phyloP scores from a whole-genome alignment of 1,284 basidiomycete species.

The Tylopilus orsonianus region DNA sequence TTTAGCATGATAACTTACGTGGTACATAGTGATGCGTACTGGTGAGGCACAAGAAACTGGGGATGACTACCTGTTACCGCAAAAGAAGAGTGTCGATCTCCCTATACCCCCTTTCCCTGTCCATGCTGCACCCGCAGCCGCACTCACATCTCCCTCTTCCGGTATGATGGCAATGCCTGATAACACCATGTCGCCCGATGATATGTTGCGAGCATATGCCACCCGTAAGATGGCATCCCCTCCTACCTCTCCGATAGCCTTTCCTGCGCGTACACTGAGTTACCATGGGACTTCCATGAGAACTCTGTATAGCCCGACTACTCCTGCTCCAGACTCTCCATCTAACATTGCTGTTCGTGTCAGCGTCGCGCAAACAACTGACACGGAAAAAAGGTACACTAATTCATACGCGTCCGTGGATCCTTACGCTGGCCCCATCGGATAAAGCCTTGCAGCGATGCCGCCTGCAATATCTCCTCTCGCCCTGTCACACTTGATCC shows the following conservation, averaged over 20 bases:
- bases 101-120: conserved; percentile 36
- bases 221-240: conserved; percentile 46
- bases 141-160: conserved; percentile 39
- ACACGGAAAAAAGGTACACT: conserved; percentile 29
- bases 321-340: conserved; percentile 13
- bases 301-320: conserved; percentile 29
- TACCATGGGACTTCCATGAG: conserved; percentile 32
- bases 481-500: neutral
- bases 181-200: conserved; percentile 63
- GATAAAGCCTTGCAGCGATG: too few relatives aligned
- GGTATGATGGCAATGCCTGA: conserved; percentile 49
- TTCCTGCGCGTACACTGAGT: conserved; percentile 28
- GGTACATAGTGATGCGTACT: conserved; percentile 61
- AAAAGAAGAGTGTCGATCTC: conserved; percentile 26
- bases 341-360: conserved; percentile 1
- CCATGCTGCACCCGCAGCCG: conserved; percentile 33
- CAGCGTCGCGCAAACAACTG: conserved; percentile 10
- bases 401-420: conserved; percentile 26
- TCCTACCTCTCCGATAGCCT: conserved; percentile 34
- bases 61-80: conserved; percentile 45
- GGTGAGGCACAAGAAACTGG: conserved; percentile 34
- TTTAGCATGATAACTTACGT: conserved; percentile 9
- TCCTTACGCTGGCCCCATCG: conserved; percentile 19
- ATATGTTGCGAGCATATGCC: conserved; percentile 74
- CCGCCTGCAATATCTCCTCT: neutral